phyloP scores from a whole-genome alignment of 106 monocot species.

The Phalaenopsis aphrodite region DNA sequence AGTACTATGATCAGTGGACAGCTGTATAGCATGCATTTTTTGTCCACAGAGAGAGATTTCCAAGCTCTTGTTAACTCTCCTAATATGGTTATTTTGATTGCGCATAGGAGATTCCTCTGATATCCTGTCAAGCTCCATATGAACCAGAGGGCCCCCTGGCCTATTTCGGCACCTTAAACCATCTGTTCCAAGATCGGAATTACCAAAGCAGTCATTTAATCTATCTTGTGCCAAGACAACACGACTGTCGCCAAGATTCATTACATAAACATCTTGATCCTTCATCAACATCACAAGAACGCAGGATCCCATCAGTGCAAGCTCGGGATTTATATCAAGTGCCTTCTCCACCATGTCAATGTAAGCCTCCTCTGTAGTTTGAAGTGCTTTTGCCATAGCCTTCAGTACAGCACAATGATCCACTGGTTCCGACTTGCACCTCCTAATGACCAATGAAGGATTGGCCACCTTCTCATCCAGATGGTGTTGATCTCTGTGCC shows the following conservation, averaged over 20 bases:
- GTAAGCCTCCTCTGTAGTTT: conserved; percentile 80
- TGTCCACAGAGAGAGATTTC: conserved; percentile 69
- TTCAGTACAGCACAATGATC: conserved; percentile 79
- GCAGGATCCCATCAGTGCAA: conserved; percentile 95
- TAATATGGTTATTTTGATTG: conserved; percentile 41
- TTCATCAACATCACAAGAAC: conserved; percentile 99
- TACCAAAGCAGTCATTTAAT: conserved; percentile 24
- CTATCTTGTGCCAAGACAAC: conserved; percentile 85
- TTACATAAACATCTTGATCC: conserved; percentile 97
- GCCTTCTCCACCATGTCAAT: conserved; percentile 78
- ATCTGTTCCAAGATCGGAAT: conserved; percentile 23
- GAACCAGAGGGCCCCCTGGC: conserved; percentile 67
- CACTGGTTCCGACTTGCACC: conserved; percentile 72
- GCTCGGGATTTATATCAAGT: conserved; percentile 83
- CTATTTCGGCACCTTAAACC: conserved; percentile 39
- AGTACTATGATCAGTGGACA: conserved; percentile 86
- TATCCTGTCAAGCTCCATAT: conserved; percentile 85
- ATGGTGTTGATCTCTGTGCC: conserved; percentile 73
- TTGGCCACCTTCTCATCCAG: conserved; percentile 33
- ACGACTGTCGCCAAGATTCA: conserved; percentile 97
- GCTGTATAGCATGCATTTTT: conserved; percentile 72
- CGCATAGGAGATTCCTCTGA: conserved; percentile 94
- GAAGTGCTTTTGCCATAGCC: conserved; percentile 75
- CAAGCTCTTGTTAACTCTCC: conserved; percentile 48
- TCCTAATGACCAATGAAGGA: conserved; percentile 41